A percentile compares a stretch with the other conserved stretches of the same genome.
phyloP scores from a whole-genome alignment of 2,329 filamentous ascomycete species.

The Trichoderma sp. region DNA sequence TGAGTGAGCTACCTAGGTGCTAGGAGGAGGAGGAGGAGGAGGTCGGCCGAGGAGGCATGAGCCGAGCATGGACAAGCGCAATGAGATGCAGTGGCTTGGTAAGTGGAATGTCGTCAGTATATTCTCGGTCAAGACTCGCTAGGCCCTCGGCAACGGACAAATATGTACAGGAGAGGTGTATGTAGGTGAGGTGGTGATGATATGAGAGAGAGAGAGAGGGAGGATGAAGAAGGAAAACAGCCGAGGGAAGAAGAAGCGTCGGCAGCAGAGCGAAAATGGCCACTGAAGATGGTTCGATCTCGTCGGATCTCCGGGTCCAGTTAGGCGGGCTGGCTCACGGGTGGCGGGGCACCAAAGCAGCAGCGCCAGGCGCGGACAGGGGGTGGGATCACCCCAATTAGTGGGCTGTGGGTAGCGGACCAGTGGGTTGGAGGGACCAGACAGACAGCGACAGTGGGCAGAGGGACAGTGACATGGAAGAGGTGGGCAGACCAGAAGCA shows the following conservation, averaged over 20 bases:
- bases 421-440: not conserved
- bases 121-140: constrained; percentile 20
- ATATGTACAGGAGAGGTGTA: no score
- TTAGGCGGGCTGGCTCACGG: constrained; percentile 16
- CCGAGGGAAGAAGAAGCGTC: not conserved
- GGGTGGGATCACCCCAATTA: not conserved
- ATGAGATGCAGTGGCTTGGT: no score
- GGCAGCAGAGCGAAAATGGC: constrained; percentile 22
- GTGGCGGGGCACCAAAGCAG: constrained; percentile 21
- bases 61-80: constrained; percentile 1
- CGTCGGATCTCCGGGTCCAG: constrained; percentile 24
- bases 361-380: constrained; percentile 10
- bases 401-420: not conserved
- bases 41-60: constrained; percentile 17
- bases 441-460: not conserved
- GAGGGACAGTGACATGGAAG: no score
- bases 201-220: not conserved
- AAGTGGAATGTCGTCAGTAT: no score
- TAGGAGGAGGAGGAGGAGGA: not conserved
- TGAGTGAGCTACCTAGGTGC: constrained; percentile 11
- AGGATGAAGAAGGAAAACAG: not conserved
- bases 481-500: no score
- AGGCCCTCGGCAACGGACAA: constrained; percentile 14
- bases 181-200: no score
- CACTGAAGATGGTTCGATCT: constrained; percentile 28